Conservation (phyloP, 2,329 filamentous ascomycete species). For the Alternaria ventricosa region DNA sequence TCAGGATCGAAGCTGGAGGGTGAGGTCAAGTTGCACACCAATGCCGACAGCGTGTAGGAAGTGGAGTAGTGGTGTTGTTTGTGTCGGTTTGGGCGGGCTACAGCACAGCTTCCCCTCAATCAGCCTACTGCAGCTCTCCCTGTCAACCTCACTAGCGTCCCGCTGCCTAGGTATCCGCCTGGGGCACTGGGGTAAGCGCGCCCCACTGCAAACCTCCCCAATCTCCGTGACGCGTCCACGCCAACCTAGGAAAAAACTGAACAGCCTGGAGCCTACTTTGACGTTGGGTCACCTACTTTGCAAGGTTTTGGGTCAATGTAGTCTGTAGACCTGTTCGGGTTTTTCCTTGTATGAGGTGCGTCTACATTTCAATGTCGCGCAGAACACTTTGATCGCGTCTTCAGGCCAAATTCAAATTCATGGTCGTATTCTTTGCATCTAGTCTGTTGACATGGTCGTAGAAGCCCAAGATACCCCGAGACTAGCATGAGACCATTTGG, state of each 20-base stretch:
- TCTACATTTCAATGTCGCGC: neutral
- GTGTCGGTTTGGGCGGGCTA: constrained; percentile 1
- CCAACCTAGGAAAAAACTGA: too few relatives aligned
- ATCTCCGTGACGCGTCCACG: neutral
- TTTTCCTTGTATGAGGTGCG: too few relatives aligned
- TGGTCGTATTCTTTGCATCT: neutral
- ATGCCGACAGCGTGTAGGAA: neutral
- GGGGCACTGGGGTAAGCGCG: constrained; percentile 17
- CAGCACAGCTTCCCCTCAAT: constrained; percentile 15
- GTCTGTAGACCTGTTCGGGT: too few relatives aligned
- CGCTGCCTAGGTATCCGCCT: constrained; percentile 1
- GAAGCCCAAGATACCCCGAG: neutral
- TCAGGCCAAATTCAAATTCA: neutral
- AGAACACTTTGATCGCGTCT: neutral
- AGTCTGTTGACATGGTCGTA: neutral
- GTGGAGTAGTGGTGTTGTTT: constrained; percentile 6
- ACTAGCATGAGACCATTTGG: neutral
- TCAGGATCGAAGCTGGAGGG: neutral
- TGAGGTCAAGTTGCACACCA: neutral
- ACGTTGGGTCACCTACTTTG: too few relatives aligned
- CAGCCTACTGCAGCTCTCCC: constrained; percentile 18
- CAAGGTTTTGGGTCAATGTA: too few relatives aligned
- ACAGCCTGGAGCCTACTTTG: too few relatives aligned
- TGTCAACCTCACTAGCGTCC: constrained; percentile 20
- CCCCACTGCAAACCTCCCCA: constrained; percentile 11